phyloP scores from a whole-genome alignment of 768 basidiomycete species.

The Lactarius indigo region DNA sequence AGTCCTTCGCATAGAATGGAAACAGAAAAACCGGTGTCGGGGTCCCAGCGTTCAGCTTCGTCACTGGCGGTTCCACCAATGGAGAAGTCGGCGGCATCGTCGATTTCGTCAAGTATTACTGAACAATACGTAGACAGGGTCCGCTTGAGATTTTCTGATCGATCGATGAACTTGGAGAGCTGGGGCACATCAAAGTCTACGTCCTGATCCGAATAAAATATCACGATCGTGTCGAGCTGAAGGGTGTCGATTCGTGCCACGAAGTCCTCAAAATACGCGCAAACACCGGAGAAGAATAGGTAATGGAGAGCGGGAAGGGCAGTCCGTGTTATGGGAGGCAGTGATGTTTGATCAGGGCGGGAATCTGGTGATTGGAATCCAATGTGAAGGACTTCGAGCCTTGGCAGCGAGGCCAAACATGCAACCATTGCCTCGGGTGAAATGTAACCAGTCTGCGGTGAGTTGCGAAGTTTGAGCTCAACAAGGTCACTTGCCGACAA shows the following conservation, averaged over 20 bases:
- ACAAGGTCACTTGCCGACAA: not conserved
- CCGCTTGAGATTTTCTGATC: not conserved
- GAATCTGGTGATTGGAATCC: not conserved
- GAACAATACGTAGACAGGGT: not conserved
- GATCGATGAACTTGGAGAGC: not conserved
- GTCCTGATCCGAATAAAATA: not conserved
- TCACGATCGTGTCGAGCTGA: not conserved
- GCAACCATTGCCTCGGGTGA: not conserved
- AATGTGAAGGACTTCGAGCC: not conserved
- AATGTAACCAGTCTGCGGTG: not conserved
- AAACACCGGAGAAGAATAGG: not conserved
- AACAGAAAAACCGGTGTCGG: not conserved
- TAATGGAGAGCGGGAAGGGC: not conserved
- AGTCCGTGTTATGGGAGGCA: too few relatives aligned
- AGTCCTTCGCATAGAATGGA: not conserved
- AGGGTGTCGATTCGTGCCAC: not conserved
- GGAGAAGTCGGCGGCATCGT: not conserved
- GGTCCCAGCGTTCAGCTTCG: not conserved
- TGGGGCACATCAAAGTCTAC: not conserved
- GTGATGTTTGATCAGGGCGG: not conserved
- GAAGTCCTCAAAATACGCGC: slow-evolving; percentile 7
- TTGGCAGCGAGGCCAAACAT: not conserved
- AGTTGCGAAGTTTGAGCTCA: not conserved
- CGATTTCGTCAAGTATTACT: not conserved
- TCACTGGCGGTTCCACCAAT: not conserved